Evolutionary conservation across 192 early-diverging fungal genomes (phyloP), one percentile per base, ranked within the genome.

Genomic region (Mortierella claussenii): DNA sequence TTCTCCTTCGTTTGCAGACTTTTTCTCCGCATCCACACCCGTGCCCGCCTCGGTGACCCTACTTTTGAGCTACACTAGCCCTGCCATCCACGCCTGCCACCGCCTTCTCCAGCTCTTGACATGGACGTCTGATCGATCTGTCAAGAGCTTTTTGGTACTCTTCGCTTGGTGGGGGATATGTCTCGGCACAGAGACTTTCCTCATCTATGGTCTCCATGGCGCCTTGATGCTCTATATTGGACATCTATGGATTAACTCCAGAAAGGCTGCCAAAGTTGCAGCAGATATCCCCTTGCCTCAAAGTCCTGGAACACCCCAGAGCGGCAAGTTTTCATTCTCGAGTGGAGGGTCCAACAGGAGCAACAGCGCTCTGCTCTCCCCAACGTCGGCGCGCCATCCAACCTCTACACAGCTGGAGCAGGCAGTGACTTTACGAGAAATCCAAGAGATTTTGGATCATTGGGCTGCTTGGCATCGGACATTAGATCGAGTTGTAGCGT

Each of bases 131-230:
- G 57, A 60, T 55, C 78, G 69, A 50, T 68, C 79, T 17, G 63
- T 61, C 48, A 71, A 83, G 65, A 80, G 79, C 44, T 80, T 80
- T 18, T 54, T 83, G 11, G 45, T 83, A 1, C 69, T 83, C 43
- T 68, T 80, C 44, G 57, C 74, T 32, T 83, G 82, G 82, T 83
- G 82, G 82, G 64, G 68, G 28, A 27, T 80, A 49, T 83, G 82
- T 21, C 68, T 80, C 30, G 80, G 67, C 26, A 68, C 79, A 34
- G 68, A 68, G 45, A 47, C 65, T 13, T 65, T 83, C 26, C 42
- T 80, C 30, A 66, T 80, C 48, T 74, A 52, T 63, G 79, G 79
- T 10, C 42, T 74, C 12, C 79, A 78, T 48, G 20, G 70, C 12
- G 26, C 64, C 12, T 43, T 80, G 28, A 61, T 83, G 18, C 32